phyloP scores from a whole-genome alignment of 129 eudicot species.

The Rutidosis leptorrhynchoides region DNA sequence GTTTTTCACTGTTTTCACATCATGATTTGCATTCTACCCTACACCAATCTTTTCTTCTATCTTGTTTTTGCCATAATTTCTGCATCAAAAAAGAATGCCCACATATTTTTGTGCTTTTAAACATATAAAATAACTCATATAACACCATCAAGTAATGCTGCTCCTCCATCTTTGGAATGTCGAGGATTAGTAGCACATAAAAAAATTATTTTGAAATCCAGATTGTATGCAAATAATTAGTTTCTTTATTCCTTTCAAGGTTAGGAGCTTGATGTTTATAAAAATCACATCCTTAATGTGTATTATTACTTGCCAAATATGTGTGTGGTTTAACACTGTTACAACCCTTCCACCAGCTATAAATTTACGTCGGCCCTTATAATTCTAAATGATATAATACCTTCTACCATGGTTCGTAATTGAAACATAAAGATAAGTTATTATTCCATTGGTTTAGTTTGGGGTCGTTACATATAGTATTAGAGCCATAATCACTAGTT shows the following conservation, averaged over 20 bases:
- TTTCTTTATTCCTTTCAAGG: not conserved
- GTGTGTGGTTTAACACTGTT: too few species aligned
- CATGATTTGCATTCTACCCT: conserved; percentile 29
- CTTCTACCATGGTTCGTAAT: too few species aligned
- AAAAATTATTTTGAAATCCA: not conserved
- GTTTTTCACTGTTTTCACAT: conserved; percentile 27
- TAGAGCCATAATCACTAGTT: too few species aligned
- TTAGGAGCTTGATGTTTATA: too few species aligned
- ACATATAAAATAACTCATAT: not conserved
- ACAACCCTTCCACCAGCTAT: too few species aligned
- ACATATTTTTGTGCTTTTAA: conserved; percentile 13
- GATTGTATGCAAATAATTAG: not conserved
- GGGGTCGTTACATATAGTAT: too few species aligned
- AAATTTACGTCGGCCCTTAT: too few species aligned
- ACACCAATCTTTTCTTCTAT: conserved; percentile 16
- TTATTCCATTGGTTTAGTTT: too few species aligned
- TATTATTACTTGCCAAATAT: not conserved
- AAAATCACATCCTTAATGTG: not conserved
- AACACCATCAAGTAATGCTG: too few species aligned
- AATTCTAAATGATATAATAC: too few species aligned
- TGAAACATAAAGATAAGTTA: too few species aligned
- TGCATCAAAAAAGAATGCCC: conserved; percentile 9
- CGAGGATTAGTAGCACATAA: not conserved
- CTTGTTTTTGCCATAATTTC: conserved; percentile 17
- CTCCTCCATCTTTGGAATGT: too few species aligned